Evolutionary conservation across 257 asterid genomes (phyloP).

Genomic region (Nicotiana otophora): DNA sequence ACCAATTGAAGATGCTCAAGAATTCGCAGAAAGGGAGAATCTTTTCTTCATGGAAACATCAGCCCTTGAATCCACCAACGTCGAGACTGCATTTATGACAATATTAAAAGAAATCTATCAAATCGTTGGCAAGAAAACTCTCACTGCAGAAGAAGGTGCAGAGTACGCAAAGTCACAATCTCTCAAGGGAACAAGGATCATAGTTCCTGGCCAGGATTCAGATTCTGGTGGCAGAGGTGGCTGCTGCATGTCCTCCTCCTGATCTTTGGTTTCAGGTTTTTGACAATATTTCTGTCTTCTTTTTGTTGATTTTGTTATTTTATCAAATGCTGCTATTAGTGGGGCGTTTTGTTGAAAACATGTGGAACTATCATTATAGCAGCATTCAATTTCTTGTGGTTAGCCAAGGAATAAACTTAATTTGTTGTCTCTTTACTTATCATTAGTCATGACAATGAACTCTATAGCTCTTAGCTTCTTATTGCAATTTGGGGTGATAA

Average conservation of each 20-base stretch:
- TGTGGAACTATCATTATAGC: not conserved
- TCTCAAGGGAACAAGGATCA: slow-evolving; percentile 56
- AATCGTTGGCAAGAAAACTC: slow-evolving; percentile 61
- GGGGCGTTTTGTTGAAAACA: not conserved
- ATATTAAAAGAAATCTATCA: slow-evolving; percentile 54
- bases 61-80: slow-evolving; percentile 74
- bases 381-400: not conserved
- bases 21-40: slow-evolving; percentile 82
- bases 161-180: slow-evolving; percentile 43
- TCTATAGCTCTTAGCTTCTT: not conserved
- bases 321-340: not conserved
- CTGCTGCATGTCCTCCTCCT: slow-evolving; percentile 42
- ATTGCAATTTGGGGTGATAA: not conserved
- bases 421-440: not conserved
- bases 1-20: slow-evolving; percentile 80
- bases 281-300: not conserved
- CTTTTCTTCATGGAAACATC: slow-evolving; percentile 88
- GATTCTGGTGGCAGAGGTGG: slow-evolving; percentile 44
- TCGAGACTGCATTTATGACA: slow-evolving; percentile 62
- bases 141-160: slow-evolving; percentile 32
- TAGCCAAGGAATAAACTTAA: not conserved
- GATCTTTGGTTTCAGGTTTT: not conserved
- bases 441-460: not conserved
- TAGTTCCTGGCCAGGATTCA: slow-evolving; percentile 49
- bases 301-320: not conserved